Evolutionary conservation across 2,329 filamentous ascomycete species (phyloP).

Genomic region (Exophiala oligosperma): DNA sequence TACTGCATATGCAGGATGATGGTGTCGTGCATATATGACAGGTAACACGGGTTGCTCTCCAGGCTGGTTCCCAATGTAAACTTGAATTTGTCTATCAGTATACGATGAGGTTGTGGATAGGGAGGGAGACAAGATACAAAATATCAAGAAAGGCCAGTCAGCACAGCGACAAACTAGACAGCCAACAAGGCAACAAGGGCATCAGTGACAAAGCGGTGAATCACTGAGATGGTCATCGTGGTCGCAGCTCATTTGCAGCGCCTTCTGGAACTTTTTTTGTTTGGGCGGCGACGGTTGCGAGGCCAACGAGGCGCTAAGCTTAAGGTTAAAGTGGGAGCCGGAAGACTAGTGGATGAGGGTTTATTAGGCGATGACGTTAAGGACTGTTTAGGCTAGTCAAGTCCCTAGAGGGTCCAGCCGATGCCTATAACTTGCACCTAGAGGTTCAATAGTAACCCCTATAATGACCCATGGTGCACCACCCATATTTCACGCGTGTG

Average conservation of each 20-base stretch:
- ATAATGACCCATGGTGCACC: no score
- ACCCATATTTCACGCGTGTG: no score
- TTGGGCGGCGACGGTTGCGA: slow-evolving; percentile 15
- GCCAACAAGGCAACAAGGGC: neutral
- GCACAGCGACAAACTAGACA: neutral
- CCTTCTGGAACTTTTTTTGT: slow-evolving; percentile 12
- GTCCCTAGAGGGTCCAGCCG: no score
- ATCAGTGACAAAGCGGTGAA: neutral
- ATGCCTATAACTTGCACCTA: no score
- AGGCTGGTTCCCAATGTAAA: neutral
- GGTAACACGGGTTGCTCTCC: neutral
- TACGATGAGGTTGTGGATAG: no score
- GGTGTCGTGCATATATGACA: neutral
- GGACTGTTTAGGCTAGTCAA: no score
- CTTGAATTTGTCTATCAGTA: no score
- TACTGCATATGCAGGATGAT: slow-evolving; percentile 14
- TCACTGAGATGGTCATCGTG: neutral
- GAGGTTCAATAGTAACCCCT: no score
- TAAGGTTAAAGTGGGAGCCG: no score
- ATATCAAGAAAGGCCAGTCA: neutral
- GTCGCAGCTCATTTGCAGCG: neutral
- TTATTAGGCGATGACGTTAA: no score
- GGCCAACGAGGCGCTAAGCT: slow-evolving; percentile 5
- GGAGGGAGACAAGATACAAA: neutral
- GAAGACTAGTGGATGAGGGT: no score